Percentiles rank a stretch among this genome's conserved stretches.
phyloP scores from a whole-genome alignment of 768 basidiomycete species.

The Lactarius quietus region DNA sequence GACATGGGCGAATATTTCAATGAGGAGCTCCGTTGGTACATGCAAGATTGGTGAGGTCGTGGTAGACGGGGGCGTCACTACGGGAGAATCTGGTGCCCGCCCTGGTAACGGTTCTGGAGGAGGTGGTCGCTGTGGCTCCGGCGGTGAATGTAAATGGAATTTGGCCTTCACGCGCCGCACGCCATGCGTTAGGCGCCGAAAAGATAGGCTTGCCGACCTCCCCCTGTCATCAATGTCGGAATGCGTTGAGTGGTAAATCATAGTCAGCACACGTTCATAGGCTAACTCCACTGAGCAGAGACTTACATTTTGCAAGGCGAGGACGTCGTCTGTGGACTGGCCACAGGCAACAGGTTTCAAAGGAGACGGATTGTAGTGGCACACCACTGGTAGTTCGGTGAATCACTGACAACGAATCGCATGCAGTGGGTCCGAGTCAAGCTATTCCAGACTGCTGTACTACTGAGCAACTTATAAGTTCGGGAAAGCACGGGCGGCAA shows the following conservation, averaged over 20 bases:
- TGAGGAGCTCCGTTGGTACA: slow-evolving; percentile 15
- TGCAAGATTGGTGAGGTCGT: not conserved
- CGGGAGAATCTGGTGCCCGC: not conserved
- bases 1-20: slow-evolving; percentile 11
- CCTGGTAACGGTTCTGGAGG: not conserved
- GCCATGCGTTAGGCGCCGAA: not conserved
- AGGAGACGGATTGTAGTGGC: not conserved
- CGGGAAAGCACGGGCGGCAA: too few relatives aligned
- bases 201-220: not conserved
- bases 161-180: not conserved
- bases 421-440: not conserved
- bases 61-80: not conserved
- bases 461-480: not conserved
- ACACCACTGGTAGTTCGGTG: not conserved
- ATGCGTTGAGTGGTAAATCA: not conserved
- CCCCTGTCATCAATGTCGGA: not conserved
- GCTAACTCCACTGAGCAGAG: not conserved
- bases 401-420: not conserved
- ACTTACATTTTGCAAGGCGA: not conserved
- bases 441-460: too few relatives aligned
- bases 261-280: not conserved
- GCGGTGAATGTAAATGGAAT: not conserved
- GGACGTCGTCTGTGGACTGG: not conserved
- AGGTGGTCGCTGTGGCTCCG: not conserved
- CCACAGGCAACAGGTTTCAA: too few relatives aligned